Evolutionary conservation across 331 rosid genomes (phyloP), one percentile per base, ranked within the genome.

Genomic region (Cydonia oblonga): DNA sequence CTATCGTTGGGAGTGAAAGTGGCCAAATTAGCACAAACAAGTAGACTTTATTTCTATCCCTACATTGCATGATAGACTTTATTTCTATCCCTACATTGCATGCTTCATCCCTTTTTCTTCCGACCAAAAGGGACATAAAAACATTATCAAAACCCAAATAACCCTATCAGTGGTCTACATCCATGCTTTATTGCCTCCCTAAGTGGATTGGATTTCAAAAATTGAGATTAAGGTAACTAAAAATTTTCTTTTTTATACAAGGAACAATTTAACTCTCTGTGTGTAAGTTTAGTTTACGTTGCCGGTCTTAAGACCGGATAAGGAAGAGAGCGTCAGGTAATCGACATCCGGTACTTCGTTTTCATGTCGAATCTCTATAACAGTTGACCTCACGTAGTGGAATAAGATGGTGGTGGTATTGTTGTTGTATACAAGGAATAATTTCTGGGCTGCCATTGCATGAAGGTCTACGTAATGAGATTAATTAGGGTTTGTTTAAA

Each of bases 21-120:
- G 82, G 86, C 76, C 89, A 79, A 71, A 56, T 78, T 6, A 6
- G 38, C n/a, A n/a, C n/a, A n/a, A n/a, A n/a, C n/a, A n/a, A n/a
- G n/a, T n/a, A n/a, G n/a, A n/a, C n/a, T n/a, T 33, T 28, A 4
- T 28, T 28, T 3, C 5, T 28, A 3, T 28, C 29, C 29, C n/a
- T n/a, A n/a, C n/a, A n/a, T n/a, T n/a, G n/a, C n/a, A 32, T 32
- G 38, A 30, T 5, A 32, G 38, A 32, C 38, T 32, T 40, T 11
- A 4, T 35, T 35, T 1, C 13, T 35, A 3, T 35, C 42, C 42
- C 2, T 8, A 68, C 28, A 15, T 9, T 9, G 23, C 23, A 11
- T 44, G 57, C 10, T 63, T 38, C 61, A 19, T 5, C 6, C 6
- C 18, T 7, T 64, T 38, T 49, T 49, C 52, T 71, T 78, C 60